Base-by-base conservation (phyloP, 352 stramenopile species). In the Phytophthora brassicae region DNA sequence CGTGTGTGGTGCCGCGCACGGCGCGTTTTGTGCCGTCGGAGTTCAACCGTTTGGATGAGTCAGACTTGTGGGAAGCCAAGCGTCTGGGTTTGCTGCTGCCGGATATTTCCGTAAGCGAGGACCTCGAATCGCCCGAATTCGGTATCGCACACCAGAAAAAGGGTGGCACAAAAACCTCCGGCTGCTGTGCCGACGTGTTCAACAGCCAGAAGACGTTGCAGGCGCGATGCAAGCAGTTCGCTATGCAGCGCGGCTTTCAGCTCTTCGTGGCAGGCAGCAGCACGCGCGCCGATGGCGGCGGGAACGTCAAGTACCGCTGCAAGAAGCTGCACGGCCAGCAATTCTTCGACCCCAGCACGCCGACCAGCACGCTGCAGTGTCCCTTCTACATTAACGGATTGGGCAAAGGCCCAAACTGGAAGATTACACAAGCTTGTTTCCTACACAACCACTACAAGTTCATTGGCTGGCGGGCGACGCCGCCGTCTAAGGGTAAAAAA, bases 61-160 rank as follows among this genome's bases (percentile, higher is more conserved):
- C 61, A 29, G 84, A 92, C 61, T 47, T 88, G 33, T 33, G 46
- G 14, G 76, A 88, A 26, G 81, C 81, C 9, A 70, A 54, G 16
- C 48, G 64, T 5, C 61, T 92, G 2, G 79, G 81, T 0, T 44
- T 92, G 24, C 62, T 92, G 52, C 74, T 78, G 12, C 42, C 56
- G 12, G 66, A 75, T 14, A 66, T 89, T 22, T 56, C 73, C 19
- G 61, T 92, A 26, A 80, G 64, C 22, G 23, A 49, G 16, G 84
- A 92, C 56, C 55, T 75, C 9, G 39, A 44, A 0, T 75, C 68
- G 31, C 63, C 71, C 17, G 79, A 89, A 38, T 92, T 83, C 56
- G 84, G 84, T 59, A 68, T 92, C 43, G 84, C 77, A 16, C 88
- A 90, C 68, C 79, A 92, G 59, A 92, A 90, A 66, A 82, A 83